Evolutionary conservation across 768 basidiomycete genomes (phyloP), one percentile per base, ranked within the genome.

Genomic region (Termitomyces sp.): DNA sequence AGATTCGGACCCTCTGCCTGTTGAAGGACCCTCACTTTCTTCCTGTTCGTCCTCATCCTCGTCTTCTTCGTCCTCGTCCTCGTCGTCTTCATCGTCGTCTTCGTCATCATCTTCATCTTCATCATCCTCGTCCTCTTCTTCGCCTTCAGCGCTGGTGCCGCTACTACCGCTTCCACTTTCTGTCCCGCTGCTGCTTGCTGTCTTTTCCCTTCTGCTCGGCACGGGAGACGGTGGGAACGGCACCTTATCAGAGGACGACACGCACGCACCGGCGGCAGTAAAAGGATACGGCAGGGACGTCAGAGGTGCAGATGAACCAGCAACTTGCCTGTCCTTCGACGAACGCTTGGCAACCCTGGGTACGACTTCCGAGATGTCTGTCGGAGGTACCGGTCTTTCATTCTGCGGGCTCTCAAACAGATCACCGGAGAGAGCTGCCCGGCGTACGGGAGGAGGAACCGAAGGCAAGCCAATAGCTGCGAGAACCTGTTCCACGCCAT

Each of bases 271-370:
- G 54, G 77, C 79, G 9, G 74, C 80, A 1, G 80, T 70, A 66
- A 92, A 91, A 0, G 90, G 88, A 72, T 92, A 92, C 5, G 87
- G 85, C 32, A 85, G 61, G n/a, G n/a, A n/a, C n/a, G n/a, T n/a
- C n/a, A n/a, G n/a, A n/a, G n/a, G n/a, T n/a, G n/a, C n/a, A n/a
- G n/a, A n/a, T n/a, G n/a, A n/a, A n/a, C n/a, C n/a, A n/a, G n/a
- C n/a, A n/a, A n/a, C n/a, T n/a, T n/a, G n/a, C n/a, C n/a, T n/a
- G n/a, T n/a, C n/a, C n/a, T n/a, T n/a, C n/a, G n/a, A n/a, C n/a
- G n/a, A n/a, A n/a, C n/a, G n/a, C n/a, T n/a, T n/a, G n/a, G n/a
- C n/a, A n/a, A n/a, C n/a, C n/a, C n/a, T n/a, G n/a, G n/a, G n/a
- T n/a, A n/a, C n/a, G n/a, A n/a, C n/a, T n/a, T n/a, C n/a, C n/a